Conservation (phyloP, 169 alveolate species). For the Plasmodium sp. region DNA sequence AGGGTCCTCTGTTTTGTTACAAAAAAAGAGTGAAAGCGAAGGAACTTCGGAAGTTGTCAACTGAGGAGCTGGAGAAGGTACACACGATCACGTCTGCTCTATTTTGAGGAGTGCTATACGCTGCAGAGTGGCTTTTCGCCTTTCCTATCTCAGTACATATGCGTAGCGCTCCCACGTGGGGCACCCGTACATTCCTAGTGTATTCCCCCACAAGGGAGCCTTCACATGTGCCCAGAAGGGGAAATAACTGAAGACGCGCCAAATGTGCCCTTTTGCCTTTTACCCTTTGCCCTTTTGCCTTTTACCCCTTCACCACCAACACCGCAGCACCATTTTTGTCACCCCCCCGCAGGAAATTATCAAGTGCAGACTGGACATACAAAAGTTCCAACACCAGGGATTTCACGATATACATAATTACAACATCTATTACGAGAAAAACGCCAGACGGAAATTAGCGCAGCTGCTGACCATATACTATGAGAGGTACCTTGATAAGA, state of each 20-base stretch:
- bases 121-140: not conserved
- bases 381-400: conserved; percentile 69
- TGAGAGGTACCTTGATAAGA: conserved; percentile 69
- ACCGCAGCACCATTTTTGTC: not conserved
- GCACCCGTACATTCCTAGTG: not conserved
- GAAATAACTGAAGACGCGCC: not conserved
- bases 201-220: not conserved
- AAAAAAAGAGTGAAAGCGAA: conserved; percentile 66
- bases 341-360: conserved; percentile 28
- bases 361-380: conserved; percentile 67
- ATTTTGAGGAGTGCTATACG: not conserved
- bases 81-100: not conserved
- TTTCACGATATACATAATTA: conserved; percentile 70
- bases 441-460: conserved; percentile 62
- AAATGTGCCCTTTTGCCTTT: not conserved
- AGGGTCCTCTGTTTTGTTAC: conserved; percentile 16
- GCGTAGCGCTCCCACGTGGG: not conserved
- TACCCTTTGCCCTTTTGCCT: not conserved
- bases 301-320: not conserved
- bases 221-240: not conserved
- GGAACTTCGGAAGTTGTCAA: conserved; percentile 55
- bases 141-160: not conserved
- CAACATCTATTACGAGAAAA: conserved; percentile 56
- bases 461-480: conserved; percentile 70
- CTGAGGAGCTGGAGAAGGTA: conserved; percentile 74